Base-by-base conservation (phyloP, 768 basidiomycete genomes). In the Boletus eberwhitei region DNA sequence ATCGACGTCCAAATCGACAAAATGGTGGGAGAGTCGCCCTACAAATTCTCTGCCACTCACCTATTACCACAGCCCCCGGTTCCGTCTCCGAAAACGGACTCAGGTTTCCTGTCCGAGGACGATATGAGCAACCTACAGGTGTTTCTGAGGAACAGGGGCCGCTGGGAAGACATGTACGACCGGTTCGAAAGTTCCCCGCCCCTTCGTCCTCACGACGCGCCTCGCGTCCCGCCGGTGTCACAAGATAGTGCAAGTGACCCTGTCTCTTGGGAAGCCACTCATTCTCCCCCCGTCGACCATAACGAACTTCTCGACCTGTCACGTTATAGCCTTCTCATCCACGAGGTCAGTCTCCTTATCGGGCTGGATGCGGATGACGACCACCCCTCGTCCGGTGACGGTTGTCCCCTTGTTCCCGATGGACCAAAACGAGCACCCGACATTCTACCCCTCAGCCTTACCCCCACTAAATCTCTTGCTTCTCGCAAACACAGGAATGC, bases 261-360 rank as follows among this genome's bases (percentile, higher is more conserved):
- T 12, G 52, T 60, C 17, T 52, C 58, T 6, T 63, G 64, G 60
- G 58, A 62, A n/a, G 53, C 48, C 6, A 37, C 57, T 17, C 56
- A 48, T 21, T 36, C 48, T 24, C 37, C 55, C 21, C 43, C 21
- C 21, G 35, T 50, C 19, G 45, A 57, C n/a, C n/a, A 22, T 9
- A 21, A 37, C 29, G 35, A 51, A 5, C 42, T 22, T 43, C 31
- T 19, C n/a, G 64, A 66, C 22, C 31, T 58, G 17, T 57, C 59
- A 2, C 60, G 59, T 36, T 72, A 52, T 26, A 71, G 71, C 53
- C 47, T 60, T 46, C 67, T 71, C 34, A 63, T 71, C 31, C 62
- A 65, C 16, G 71, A 72, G 29, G 67, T 72, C 16, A 65, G 69
- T 48, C 59, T 65, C 37, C 70, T 71, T 41, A 61, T 72, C 14